phyloP scores from a whole-genome alignment of 371 early-diverging fungal genomes.

The Basidiobolus meristosporus region DNA sequence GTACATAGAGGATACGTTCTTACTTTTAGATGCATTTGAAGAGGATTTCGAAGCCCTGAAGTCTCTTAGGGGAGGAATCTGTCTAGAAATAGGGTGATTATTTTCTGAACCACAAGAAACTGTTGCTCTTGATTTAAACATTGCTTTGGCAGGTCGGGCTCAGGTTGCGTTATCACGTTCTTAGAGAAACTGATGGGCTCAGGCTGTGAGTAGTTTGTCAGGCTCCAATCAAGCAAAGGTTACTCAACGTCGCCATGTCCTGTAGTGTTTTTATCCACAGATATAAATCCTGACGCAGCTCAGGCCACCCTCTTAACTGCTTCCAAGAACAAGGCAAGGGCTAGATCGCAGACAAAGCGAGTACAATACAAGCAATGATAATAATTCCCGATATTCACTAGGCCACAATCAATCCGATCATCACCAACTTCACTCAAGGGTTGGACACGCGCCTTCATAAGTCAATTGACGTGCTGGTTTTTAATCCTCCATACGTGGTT shows the following conservation, averaged over 20 bases:
- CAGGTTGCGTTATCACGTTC: constrained; percentile 70
- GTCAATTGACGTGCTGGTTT: constrained; percentile 61
- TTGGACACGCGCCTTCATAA: constrained; percentile 26
- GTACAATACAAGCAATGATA: not conserved
- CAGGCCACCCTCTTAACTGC: constrained; percentile 42
- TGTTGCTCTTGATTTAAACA: not conserved
- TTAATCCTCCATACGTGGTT: constrained; percentile 83
- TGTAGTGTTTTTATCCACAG: constrained; percentile 45
- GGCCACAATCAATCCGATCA: constrained; percentile 31
- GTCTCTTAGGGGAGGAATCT: constrained; percentile 30
- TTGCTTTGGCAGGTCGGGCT: constrained; percentile 42
- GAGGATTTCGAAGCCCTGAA: constrained; percentile 33
- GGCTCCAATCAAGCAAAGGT: not conserved
- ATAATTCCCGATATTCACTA: constrained; percentile 3
- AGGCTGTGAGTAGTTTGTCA: constrained; percentile 10
- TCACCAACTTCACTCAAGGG: constrained; percentile 27
- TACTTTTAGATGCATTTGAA: constrained; percentile 83
- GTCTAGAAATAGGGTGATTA: constrained; percentile 68
- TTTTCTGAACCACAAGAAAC: no score
- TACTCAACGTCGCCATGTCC: not conserved
- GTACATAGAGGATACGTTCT: constrained; percentile 72
- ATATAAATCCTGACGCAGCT: constrained; percentile 64
- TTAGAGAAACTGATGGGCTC: constrained; percentile 33
- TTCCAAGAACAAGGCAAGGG: constrained; percentile 17
- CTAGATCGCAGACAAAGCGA: no score